phyloP scores from a whole-genome alignment of 768 basidiomycete species.

The Pluteus cervinus region DNA sequence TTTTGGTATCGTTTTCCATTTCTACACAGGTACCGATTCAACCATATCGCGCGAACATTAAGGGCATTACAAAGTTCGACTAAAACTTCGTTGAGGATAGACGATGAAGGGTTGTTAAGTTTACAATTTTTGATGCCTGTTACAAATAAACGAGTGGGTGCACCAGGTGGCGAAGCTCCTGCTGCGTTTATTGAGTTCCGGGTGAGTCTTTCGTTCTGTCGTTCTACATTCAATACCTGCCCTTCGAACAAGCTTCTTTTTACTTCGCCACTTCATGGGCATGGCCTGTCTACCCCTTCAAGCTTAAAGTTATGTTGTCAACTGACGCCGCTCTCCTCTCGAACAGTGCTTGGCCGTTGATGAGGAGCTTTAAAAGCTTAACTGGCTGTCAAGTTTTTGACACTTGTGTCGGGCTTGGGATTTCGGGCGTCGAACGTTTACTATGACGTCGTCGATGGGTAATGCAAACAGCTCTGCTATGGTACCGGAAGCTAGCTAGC shows the following conservation, averaged over 20 bases:
- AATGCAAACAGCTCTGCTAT: too few species aligned
- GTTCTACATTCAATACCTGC: too few species aligned
- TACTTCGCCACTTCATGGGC: too few species aligned
- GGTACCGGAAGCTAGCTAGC: too few species aligned
- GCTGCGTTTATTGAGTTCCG: slow-evolving; percentile 85
- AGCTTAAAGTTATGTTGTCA: too few species aligned
- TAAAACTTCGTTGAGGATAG: slow-evolving; percentile 87
- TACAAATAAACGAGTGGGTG: slow-evolving; percentile 34
- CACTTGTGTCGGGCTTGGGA: neutral
- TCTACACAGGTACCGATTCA: slow-evolving; percentile 83
- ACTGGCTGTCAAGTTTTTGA: neutral
- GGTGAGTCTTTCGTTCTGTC: slow-evolving; percentile 39
- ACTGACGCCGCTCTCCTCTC: too few species aligned
- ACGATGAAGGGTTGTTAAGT: slow-evolving; percentile 75
- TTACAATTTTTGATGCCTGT: slow-evolving; percentile 86
- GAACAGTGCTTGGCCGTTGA: slow-evolving; percentile 44
- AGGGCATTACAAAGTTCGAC: slow-evolving; percentile 77
- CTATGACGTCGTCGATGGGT: too few species aligned
- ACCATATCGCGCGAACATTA: slow-evolving; percentile 65
- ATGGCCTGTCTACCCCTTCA: too few species aligned
- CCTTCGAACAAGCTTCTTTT: too few species aligned
- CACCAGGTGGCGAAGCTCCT: slow-evolving; percentile 25
- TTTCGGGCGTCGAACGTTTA: too few species aligned
- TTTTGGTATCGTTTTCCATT: neutral
- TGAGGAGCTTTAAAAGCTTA: slow-evolving; percentile 19